Evolutionary conservation across 108 stramenopile species (phyloP), one percentile per base, ranked within the genome.

Genomic region (Aurantiochytrium sp.): DNA sequence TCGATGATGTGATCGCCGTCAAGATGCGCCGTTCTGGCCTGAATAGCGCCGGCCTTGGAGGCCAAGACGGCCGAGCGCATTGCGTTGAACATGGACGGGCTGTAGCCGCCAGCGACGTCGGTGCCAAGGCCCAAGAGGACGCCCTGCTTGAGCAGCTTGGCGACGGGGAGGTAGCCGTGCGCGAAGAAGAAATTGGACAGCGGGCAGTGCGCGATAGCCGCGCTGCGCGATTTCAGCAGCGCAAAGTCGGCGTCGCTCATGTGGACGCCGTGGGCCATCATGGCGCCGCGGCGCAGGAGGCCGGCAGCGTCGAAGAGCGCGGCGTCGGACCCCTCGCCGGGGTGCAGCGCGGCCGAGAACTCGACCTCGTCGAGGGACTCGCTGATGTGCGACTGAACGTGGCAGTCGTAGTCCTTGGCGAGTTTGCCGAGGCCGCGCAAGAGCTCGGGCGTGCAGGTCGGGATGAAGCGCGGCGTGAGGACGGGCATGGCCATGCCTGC

Each of bases 71-170:
- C 89, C 52, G 88, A 86, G 31, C 95, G 90, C 4, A 88, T 27
- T 12, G 93, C 86, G 88, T 90, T 87, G 12, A 95, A 85, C 88
- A 95, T 94, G 54, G 92, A 93, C 3, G 92, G 48, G 85, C 86
- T 68, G 86, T 94, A 93, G 17, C 95, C 95, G 54, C 95, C 95
- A 30, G 94, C 93, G 27, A 95, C 92, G 86, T 94, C 95, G 4
- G 95, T 94, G 31, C 95, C 95, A 31, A 95, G 86, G 4, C 94
- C 95, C 24, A 95, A 93, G 73, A 89, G 91, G 42, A 91, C 86
- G 30, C 93, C 92, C n/a, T 68, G 85, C 15, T 42, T 68, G 50
- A 37, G 52, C 12, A 55, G 21, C 45, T 59, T 30, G n/a, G 31
- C 39, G 55, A 91, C 8, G 50, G 88, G 55, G 86, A 87, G 41